A percentile compares a stretch with the other conserved stretches of the same genome.
Conservation (phyloP, 495 filamentous ascomycete genomes). For the Rhypophila decipiens region DNA sequence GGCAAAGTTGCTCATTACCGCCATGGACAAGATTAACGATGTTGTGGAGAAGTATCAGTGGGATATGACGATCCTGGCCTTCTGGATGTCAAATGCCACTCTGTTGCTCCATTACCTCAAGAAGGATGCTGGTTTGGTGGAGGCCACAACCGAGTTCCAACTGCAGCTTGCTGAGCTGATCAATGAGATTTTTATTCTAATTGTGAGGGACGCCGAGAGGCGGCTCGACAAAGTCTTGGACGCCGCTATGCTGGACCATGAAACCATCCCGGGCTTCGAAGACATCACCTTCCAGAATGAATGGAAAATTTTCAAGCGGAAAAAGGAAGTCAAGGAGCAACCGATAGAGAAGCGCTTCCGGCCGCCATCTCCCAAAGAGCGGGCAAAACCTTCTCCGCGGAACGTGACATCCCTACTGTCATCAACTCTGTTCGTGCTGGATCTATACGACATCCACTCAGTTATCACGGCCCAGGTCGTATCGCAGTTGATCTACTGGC, state of each 20-base stretch:
- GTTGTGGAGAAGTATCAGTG: conserved; percentile 92
- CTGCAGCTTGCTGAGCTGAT: conserved; percentile 89
- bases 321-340: conserved; percentile 78
- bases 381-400: conserved; percentile 83
- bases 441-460: conserved; percentile 97
- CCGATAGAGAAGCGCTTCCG: conserved; percentile 87
- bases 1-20: conserved; percentile 68
- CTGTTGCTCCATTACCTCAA: conserved; percentile 92
- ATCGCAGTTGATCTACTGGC: conserved; percentile 92
- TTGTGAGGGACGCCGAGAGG: conserved; percentile 94
- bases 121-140: conserved; percentile 79
- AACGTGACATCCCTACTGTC: conserved; percentile 97
- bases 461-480: conserved; percentile 91
- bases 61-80: conserved; percentile 99
- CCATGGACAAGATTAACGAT: conserved; percentile 94
- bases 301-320: conserved; percentile 92
- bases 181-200: conserved; percentile 98
- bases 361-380: conserved; percentile 88
- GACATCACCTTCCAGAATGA: conserved; percentile 96
- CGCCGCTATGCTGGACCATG: conserved; percentile 89
- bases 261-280: conserved; percentile 96
- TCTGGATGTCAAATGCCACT: conserved; percentile 98
- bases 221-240: conserved; percentile 95
- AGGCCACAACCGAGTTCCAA: conserved; percentile 84
- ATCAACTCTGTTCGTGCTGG: conserved; percentile 93